These are phyloP conservation scores for Exserohilum turcica DNA, from an alignment of 2,329 filamentous ascomycete species.

Conservation along the genomic window DNA sequence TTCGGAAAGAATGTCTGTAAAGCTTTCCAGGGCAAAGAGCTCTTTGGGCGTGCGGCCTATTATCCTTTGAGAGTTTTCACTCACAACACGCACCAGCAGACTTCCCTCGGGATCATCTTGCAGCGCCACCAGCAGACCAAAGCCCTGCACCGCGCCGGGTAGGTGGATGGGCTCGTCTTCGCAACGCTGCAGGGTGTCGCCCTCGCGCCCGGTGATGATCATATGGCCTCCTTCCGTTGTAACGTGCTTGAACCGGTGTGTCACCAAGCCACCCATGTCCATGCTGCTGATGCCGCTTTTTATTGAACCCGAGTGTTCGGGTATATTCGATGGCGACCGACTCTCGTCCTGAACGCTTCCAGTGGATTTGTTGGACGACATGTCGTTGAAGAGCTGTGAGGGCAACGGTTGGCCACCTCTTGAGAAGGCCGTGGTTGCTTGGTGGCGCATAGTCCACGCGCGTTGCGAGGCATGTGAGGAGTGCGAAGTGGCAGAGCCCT, in stretches of 20 bases:
- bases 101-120: slow-evolving; percentile 70
- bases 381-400: slow-evolving; percentile 46
- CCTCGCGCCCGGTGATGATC: slow-evolving; percentile 79
- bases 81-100: slow-evolving; percentile 73
- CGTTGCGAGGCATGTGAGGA: slow-evolving; percentile 34
- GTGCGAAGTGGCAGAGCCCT: slow-evolving; percentile 37
- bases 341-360: slow-evolving; percentile 31
- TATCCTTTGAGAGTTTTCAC: slow-evolving; percentile 77
- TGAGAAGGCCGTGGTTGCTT: slow-evolving; percentile 7
- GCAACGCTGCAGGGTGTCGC: slow-evolving; percentile 73
- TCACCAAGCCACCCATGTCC: slow-evolving; percentile 61
- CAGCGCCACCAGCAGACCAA: slow-evolving; percentile 76
- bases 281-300: slow-evolving; percentile 44
- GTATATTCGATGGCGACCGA: slow-evolving; percentile 27
- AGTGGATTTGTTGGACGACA: slow-evolving; percentile 33
- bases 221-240: slow-evolving; percentile 78
- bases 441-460: slow-evolving; percentile 7
- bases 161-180: slow-evolving; percentile 92
- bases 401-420: slow-evolving; percentile 23
- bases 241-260: slow-evolving; percentile 78
- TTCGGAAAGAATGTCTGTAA: slow-evolving; percentile 81
- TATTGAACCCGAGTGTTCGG: slow-evolving; percentile 36
- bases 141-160: slow-evolving; percentile 79
- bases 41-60: slow-evolving; percentile 78
- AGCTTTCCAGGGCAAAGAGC: slow-evolving; percentile 74